Conservation (phyloP, 2,329 filamentous ascomycete genomes). For the Colletotrichum sp. region DNA sequence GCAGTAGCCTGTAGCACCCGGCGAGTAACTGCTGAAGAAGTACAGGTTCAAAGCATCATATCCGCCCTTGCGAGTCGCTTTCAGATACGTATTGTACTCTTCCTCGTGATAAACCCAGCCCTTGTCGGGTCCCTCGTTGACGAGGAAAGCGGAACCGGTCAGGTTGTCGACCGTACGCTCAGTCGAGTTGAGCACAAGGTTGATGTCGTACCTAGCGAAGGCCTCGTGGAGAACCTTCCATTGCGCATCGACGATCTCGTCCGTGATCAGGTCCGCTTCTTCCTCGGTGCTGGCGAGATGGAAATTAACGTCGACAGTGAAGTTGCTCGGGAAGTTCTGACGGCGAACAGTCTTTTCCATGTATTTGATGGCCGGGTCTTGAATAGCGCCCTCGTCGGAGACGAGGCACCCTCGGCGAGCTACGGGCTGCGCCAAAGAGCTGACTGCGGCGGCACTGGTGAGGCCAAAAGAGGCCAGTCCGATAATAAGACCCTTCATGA, state of each 20-base stretch:
- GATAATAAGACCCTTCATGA: neutral
- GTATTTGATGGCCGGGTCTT: neutral
- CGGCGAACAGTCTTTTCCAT: neutral
- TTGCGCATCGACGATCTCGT: slow-evolving; percentile 23
- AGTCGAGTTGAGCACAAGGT: slow-evolving; percentile 27
- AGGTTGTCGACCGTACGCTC: slow-evolving; percentile 27
- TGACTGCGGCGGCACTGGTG: neutral
- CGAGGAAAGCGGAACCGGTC: slow-evolving; percentile 24
- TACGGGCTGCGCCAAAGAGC: neutral
- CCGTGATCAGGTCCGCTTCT: slow-evolving; percentile 21
- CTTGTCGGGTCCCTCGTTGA: slow-evolving; percentile 24
- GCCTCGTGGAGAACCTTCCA: slow-evolving; percentile 23
- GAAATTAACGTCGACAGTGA: slow-evolving; percentile 29
- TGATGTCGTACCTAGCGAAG: slow-evolving; percentile 26
- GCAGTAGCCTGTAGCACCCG: slow-evolving; percentile 47
- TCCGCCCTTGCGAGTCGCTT: slow-evolving; percentile 36
- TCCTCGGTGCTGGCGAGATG: slow-evolving; percentile 29
- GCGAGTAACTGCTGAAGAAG: slow-evolving; percentile 42
- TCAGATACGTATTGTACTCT: slow-evolving; percentile 11
- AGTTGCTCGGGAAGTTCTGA: slow-evolving; percentile 21
- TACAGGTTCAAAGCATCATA: slow-evolving; percentile 52
- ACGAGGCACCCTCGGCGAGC: slow-evolving; percentile 10
- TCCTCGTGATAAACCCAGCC: slow-evolving; percentile 22
- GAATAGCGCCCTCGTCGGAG: slow-evolving; percentile 4
- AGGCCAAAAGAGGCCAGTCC: slow-evolving; percentile 3